A percentile compares a stretch with the other conserved stretches of the same genome.
phyloP scores from a whole-genome alignment of 2,329 filamentous ascomycete genomes.

The Alternaria panax region DNA sequence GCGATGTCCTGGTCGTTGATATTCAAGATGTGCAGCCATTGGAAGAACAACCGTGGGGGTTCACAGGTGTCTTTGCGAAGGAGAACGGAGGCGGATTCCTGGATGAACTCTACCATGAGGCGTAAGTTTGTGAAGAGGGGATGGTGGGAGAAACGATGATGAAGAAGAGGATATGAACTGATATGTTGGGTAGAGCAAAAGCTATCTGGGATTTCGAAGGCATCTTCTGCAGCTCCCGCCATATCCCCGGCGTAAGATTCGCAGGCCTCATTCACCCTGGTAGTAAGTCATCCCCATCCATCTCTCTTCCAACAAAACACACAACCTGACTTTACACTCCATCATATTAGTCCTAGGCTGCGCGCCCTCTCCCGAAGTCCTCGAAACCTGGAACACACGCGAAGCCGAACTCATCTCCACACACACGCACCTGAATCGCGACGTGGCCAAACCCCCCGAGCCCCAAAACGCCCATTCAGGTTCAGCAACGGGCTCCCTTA shows the following conservation, averaged over 20 bases:
- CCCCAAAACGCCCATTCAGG: constrained; percentile 77
- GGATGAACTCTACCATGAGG: constrained; percentile 84
- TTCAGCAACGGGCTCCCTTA: constrained; percentile 63
- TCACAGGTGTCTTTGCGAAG: constrained; percentile 81
- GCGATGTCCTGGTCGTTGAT: constrained; percentile 84
- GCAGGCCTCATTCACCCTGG: constrained; percentile 90
- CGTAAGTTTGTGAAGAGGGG: constrained; percentile 59
- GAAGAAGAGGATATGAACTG: not conserved
- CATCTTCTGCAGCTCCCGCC: constrained; percentile 82
- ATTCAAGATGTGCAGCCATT: constrained; percentile 94
- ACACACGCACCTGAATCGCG: constrained; percentile 64
- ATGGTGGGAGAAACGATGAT: not conserved
- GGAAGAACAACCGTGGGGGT: constrained; percentile 86
- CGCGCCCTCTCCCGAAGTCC: constrained; percentile 79
- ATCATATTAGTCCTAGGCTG: constrained; percentile 71
- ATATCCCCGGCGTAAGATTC: constrained; percentile 77
- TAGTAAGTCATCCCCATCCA: constrained; percentile 47
- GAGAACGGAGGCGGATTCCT: constrained; percentile 88
- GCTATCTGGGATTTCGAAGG: constrained; percentile 81
- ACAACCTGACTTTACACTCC: too few species aligned
- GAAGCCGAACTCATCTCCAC: constrained; percentile 80
- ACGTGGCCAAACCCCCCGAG: constrained; percentile 80
- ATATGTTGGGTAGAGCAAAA: constrained; percentile 62
- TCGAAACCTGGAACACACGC: constrained; percentile 82
- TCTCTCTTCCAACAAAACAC: too few species aligned